Base-by-base conservation (phyloP, 805 yeast genomes). In the Saccharomycopsis fibuligera region DNA sequence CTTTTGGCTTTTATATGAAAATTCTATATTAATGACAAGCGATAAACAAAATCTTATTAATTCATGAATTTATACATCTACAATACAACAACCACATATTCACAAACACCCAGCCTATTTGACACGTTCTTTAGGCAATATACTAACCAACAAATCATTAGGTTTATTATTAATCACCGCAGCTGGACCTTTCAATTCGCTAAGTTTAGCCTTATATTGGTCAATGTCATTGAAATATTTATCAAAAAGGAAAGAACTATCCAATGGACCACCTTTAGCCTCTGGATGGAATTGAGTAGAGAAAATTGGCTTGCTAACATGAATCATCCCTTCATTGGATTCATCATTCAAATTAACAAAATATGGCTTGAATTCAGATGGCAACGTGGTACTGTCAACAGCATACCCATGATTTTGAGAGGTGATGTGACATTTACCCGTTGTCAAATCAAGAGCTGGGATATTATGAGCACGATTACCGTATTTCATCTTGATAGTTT, bases 381-480 rank as follows among this genome's bases (percentile, higher is more conserved):
- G 81, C 59, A 93, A 74, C 29, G 96, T 84, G 22, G 67, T 58
- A 14, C 82, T 83, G 62, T 90, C 96, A 42, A 95, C 98, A 6
- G 98, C 99, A 63, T 88, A 93, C 54, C 99, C 99, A 65, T 95
- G 99, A 70, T 93, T 93, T 73, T 93, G 99, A 24, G 98, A 91
- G 10, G 99, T 93, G 66, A 93, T 95, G 68, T 93, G 96, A 67
- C 98, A 91, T 64, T 85, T 83, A 50, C 98, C 97, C 29, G 95
- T 85, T 47, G 81, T 72, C 59, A 90, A 67, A 65, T 91, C 96
- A 64, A 90, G 76, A 12, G 96, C 95, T 50, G 99, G 99, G 56
- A 95, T 95, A 67, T 93, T 93, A 71, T 95, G 99, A 24, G 97
- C 99, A 70, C 99, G 84, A 76, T 93, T 93, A 70, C 99, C 99